Evolutionary conservation across 2,329 filamentous ascomycete species (phyloP).

Genomic region (Orbilia javanica): DNA sequence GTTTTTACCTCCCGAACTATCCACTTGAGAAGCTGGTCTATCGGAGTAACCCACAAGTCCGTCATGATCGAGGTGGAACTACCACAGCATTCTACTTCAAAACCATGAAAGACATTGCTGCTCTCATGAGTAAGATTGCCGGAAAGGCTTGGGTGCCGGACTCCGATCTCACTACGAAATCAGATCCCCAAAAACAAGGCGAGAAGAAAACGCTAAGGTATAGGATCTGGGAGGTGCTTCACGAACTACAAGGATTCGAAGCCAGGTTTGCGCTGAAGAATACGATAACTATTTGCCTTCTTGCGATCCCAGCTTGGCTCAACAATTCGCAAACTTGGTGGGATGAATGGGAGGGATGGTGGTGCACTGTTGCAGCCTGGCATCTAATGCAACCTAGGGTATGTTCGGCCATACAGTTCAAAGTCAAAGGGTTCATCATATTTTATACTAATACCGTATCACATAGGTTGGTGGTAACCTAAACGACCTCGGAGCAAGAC

Average conservation of each 20-base stretch:
- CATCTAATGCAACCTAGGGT: slow-evolving; percentile 70
- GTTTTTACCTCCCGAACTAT: slow-evolving; percentile 70
- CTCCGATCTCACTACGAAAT: slow-evolving; percentile 22
- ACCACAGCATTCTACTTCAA: slow-evolving; percentile 69
- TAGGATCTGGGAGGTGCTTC: slow-evolving; percentile 69
- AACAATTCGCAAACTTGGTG: slow-evolving; percentile 69
- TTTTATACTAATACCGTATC: background rate
- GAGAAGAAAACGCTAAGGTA: slow-evolving; percentile 67
- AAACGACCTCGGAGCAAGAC: slow-evolving; percentile 71
- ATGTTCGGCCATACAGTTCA: slow-evolving; percentile 56
- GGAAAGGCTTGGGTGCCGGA: slow-evolving; percentile 62
- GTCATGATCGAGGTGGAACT: slow-evolving; percentile 72
- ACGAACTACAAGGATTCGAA: slow-evolving; percentile 72
- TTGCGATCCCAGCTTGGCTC: slow-evolving; percentile 72
- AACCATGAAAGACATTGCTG: slow-evolving; percentile 65
- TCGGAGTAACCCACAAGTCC: slow-evolving; percentile 71
- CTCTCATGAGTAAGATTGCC: slow-evolving; percentile 65
- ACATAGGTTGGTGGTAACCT: slow-evolving; percentile 71
- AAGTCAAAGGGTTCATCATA: background rate
- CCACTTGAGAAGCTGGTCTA: slow-evolving; percentile 70
- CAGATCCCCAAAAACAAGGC: slow-evolving; percentile 56
- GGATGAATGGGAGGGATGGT: slow-evolving; percentile 72
- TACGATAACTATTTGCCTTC: slow-evolving; percentile 67
- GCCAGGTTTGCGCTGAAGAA: slow-evolving; percentile 73
- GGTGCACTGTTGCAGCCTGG: slow-evolving; percentile 72